A percentile compares a stretch with the other conserved stretches of the same genome.
Conservation (phyloP, 768 basidiomycete species). For the Tephrocybe sp. region DNA sequence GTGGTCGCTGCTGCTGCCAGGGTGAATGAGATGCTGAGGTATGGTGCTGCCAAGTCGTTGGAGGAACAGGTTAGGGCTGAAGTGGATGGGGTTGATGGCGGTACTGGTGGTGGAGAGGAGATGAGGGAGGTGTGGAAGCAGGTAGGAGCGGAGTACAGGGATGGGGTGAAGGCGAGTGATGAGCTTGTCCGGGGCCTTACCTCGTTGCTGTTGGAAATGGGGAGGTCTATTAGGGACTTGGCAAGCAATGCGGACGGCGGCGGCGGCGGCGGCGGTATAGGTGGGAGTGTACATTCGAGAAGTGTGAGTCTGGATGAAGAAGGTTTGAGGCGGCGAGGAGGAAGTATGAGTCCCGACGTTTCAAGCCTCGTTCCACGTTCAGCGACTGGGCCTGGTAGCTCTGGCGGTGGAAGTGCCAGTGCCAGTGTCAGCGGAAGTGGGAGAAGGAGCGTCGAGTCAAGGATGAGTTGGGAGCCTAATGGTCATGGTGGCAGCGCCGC, state of each 20-base stretch:
- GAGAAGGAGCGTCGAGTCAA: slow-evolving; percentile 52
- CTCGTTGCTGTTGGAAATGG: slow-evolving; percentile 71
- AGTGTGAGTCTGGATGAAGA: slow-evolving; percentile 58
- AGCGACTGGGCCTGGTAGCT: slow-evolving; percentile 21
- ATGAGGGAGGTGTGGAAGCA: slow-evolving; percentile 61
- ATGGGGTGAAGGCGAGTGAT: slow-evolving; percentile 69
- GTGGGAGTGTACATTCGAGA: slow-evolving; percentile 37
- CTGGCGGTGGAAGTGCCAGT: slow-evolving; percentile 23
- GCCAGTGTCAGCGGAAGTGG: slow-evolving; percentile 40
- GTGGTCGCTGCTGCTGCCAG: slow-evolving; percentile 66
- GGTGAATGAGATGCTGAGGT: slow-evolving; percentile 59
- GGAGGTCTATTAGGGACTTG: slow-evolving; percentile 65
- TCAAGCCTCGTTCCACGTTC: slow-evolving; percentile 1
- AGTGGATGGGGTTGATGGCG: slow-evolving; percentile 46
- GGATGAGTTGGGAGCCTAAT: slow-evolving; percentile 47
- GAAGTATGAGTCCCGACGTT: slow-evolving; percentile 27
- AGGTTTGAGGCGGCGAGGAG: slow-evolving; percentile 24
- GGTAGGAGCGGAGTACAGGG: slow-evolving; percentile 70
- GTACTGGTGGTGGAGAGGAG: slow-evolving; percentile 18
- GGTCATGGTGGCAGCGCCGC: slow-evolving; percentile 25
- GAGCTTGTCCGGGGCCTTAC: slow-evolving; percentile 78
- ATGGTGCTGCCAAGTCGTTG: slow-evolving; percentile 55
- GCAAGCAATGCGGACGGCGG: too few species aligned
- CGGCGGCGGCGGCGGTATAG: slow-evolving; percentile 24
- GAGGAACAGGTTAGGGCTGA: slow-evolving; percentile 77